These are phyloP conservation scores for Trichoderma sp. DNA, from an alignment of 2,329 filamentous ascomycete genomes.

Conservation along the genomic window DNA sequence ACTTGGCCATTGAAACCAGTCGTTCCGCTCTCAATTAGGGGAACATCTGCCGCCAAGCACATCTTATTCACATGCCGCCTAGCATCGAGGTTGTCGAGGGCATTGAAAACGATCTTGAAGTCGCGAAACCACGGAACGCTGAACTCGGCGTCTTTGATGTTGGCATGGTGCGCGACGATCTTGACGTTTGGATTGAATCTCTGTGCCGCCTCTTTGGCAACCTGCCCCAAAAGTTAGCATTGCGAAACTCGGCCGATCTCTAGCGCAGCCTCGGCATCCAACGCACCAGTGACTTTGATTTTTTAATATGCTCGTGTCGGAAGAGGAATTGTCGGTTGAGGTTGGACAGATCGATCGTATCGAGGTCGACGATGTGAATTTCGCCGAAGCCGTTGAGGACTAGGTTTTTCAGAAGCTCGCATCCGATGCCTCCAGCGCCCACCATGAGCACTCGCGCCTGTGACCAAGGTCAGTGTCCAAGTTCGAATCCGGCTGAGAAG, in stretches of 20 bases:
- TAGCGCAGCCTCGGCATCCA: neutral
- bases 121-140: constrained; percentile 81
- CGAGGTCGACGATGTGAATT: constrained; percentile 92
- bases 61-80: constrained; percentile 94
- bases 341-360: constrained; percentile 97
- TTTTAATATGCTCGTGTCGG: constrained; percentile 95
- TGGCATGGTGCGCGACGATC: constrained; percentile 85
- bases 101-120: constrained; percentile 91
- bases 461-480: constrained; percentile 2
- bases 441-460: constrained; percentile 89
- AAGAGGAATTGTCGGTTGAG: constrained; percentile 98
- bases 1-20: constrained; percentile 98
- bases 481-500: neutral
- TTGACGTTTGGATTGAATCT: constrained; percentile 87
- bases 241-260: neutral
- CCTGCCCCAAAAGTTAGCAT: constrained; percentile 45
- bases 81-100: constrained; percentile 91
- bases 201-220: constrained; percentile 87
- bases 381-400: constrained; percentile 89
- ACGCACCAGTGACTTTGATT: constrained; percentile 84
- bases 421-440: constrained; percentile 94
- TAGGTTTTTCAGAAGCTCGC: constrained; percentile 95
- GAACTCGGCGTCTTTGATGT: constrained; percentile 89
- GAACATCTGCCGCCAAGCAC: constrained; percentile 88
- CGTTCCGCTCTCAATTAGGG: constrained; percentile 92